Evolutionary conservation across 352 stramenopile species (phyloP).

Genomic region (Aphanomyces astaci): DNA sequence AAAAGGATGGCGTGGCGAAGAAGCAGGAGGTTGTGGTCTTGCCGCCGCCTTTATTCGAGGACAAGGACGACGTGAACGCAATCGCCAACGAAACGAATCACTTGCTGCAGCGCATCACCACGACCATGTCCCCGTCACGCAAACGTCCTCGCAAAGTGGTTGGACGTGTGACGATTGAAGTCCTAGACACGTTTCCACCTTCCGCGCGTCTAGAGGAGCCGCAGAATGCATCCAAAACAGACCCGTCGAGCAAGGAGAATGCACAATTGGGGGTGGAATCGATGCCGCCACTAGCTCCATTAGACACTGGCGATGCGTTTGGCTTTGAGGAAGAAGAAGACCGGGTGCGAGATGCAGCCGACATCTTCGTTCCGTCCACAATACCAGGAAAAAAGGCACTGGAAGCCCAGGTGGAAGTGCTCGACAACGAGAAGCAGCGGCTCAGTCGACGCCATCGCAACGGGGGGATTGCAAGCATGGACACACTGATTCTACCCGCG

Average conservation of each 20-base stretch:
- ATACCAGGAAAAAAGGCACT: conserved; percentile 45
- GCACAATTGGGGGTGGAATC: too few species aligned
- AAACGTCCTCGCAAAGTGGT: conserved; percentile 30
- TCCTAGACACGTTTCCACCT: conserved; percentile 33
- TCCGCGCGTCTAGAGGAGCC: background rate
- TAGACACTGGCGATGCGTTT: conserved; percentile 30
- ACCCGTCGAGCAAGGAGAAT: background rate
- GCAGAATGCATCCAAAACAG: background rate
- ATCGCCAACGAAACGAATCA: conserved; percentile 51
- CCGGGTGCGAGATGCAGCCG: conserved; percentile 40
- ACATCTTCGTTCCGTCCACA: conserved; percentile 55
- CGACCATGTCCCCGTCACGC: conserved; percentile 29
- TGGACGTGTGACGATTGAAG: conserved; percentile 52
- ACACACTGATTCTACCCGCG: conserved; percentile 15
- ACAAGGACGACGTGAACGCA: conserved; percentile 45
- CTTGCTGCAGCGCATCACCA: conserved; percentile 50
- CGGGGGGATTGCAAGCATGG: too few species aligned
- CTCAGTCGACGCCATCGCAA: conserved; percentile 29
- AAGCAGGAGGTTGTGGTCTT: background rate
- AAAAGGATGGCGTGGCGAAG: background rate
- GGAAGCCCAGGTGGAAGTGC: conserved; percentile 33
- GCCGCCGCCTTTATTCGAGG: background rate
- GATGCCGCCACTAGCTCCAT: background rate
- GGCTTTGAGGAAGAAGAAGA: conserved; percentile 47
- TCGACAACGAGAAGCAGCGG: conserved; percentile 36